phyloP scores from a whole-genome alignment of 495 filamentous ascomycete species.

The Penicillium parvum region DNA sequence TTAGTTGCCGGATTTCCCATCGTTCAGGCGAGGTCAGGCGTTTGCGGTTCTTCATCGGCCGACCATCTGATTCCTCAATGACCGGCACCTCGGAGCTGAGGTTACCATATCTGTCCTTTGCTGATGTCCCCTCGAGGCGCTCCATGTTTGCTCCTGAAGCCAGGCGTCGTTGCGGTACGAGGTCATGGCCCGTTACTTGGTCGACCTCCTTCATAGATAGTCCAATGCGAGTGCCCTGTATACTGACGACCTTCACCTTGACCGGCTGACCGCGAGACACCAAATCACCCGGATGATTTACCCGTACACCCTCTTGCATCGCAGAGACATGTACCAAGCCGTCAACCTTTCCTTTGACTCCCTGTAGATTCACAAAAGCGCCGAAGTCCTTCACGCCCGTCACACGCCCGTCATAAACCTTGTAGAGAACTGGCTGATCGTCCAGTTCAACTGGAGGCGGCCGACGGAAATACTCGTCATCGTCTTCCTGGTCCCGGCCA shows the following conservation, averaged over 20 bases:
- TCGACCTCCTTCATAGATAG: constrained; percentile 98
- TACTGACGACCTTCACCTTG: constrained; percentile 89
- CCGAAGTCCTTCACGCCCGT: constrained; percentile 95
- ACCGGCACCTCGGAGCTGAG: constrained; percentile 57
- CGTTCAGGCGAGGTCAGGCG: constrained; percentile 92
- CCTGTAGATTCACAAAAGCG: constrained; percentile 87
- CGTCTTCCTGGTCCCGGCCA: constrained; percentile 52
- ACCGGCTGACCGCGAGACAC: constrained; percentile 76
- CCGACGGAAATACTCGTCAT: constrained; percentile 51
- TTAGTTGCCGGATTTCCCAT: constrained; percentile 96
- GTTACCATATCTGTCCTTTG: constrained; percentile 54
- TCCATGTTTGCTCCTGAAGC: constrained; percentile 92
- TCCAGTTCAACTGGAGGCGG: constrained; percentile 77
- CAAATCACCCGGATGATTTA: constrained; percentile 88
- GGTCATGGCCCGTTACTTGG: constrained; percentile 80
- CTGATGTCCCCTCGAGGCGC: constrained; percentile 56
- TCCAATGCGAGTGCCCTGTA: constrained; percentile 73
- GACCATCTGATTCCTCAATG: constrained; percentile 58
- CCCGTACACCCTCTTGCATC: constrained; percentile 80
- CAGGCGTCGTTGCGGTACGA: constrained; percentile 74
- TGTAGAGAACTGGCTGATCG: constrained; percentile 74
- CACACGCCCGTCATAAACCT: constrained; percentile 84
- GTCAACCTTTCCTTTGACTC: constrained; percentile 82
- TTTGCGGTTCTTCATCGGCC: constrained; percentile 63
- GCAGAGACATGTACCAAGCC: constrained; percentile 95